Conservation (phyloP, 1,284 basidiomycete species). For the Grifola frondosa region DNA sequence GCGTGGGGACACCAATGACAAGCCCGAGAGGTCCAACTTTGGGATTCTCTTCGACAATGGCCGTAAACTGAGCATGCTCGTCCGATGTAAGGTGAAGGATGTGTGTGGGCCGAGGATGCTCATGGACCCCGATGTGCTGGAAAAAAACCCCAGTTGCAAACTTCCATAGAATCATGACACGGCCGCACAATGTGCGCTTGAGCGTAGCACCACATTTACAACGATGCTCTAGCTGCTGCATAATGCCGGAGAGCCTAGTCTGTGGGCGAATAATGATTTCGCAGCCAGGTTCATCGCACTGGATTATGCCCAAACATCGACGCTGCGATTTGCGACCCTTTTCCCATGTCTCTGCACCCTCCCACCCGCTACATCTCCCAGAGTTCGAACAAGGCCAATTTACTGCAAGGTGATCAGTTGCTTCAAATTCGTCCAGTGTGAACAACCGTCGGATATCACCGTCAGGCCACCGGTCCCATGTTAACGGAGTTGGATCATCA, state of each 20-base stretch:
- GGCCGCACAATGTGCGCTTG: neutral
- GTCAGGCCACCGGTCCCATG: constrained; percentile 3
- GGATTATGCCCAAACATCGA: neutral
- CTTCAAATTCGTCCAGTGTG: neutral
- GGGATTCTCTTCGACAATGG: constrained; percentile 4
- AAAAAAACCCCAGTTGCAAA: neutral
- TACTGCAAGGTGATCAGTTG: too few relatives aligned
- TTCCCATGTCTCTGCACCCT: too few relatives aligned
- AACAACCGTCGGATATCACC: neutral
- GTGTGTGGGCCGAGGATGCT: constrained; percentile 5
- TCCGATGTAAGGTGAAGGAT: constrained; percentile 8
- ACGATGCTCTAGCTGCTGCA: neutral
- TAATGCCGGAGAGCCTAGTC: too few relatives aligned
- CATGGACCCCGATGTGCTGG: neutral
- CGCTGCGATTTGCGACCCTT: neutral
- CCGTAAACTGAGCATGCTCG: neutral
- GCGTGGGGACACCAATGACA: too few relatives aligned
- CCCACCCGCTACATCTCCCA: too few relatives aligned
- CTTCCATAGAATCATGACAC: neutral
- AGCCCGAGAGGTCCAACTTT: constrained; percentile 5
- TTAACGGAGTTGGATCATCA: too few relatives aligned
- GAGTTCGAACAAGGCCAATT: too few relatives aligned
- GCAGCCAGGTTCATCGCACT: neutral
- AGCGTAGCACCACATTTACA: neutral
- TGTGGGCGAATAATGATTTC: too few relatives aligned